A percentile compares a stretch with the other conserved stretches of the same genome.
Evolutionary conservation across 345 rosid genomes (phyloP).

Genomic region (Cardamine occulta): DNA sequence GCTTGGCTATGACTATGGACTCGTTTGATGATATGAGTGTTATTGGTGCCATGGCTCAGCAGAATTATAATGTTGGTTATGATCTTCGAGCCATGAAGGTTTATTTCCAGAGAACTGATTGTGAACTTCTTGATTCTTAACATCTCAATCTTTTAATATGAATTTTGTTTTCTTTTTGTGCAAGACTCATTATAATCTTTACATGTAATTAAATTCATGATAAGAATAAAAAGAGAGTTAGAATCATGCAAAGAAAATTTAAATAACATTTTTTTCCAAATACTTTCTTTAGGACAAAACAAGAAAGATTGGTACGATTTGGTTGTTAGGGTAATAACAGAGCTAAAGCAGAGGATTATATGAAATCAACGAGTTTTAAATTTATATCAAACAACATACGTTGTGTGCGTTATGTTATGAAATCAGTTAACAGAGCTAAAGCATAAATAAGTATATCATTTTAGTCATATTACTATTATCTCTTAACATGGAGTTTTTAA

Average conservation of each 20-base stretch:
- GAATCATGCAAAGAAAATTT: background rate
- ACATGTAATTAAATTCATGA: background rate
- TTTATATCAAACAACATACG: background rate
- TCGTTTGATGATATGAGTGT: conserved; percentile 43
- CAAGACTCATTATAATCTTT: background rate
- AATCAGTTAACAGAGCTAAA: conserved; percentile 5
- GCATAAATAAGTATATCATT: conserved; percentile 12
- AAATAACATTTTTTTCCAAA: background rate
- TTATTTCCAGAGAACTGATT: conserved; percentile 38
- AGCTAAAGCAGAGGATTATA: conserved; percentile 5
- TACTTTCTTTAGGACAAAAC: background rate
- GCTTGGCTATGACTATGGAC: conserved; percentile 50
- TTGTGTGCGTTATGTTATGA: background rate
- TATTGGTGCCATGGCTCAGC: conserved; percentile 48
- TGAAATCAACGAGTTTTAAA: background rate
- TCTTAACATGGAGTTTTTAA: conserved; percentile 1
- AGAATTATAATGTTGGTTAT: conserved; percentile 39
- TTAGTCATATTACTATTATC: conserved; percentile 6
- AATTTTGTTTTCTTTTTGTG: background rate
- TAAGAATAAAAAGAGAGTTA: background rate
- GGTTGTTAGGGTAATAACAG: background rate
- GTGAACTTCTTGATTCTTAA: conserved; percentile 37
- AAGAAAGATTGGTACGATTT: background rate
- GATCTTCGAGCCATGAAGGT: conserved; percentile 41
- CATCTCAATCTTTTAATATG: background rate